Evolutionary conservation across 352 stramenopile species (phyloP), one percentile per base, ranked within the genome.

Genomic region (Pythium guiyangense): DNA sequence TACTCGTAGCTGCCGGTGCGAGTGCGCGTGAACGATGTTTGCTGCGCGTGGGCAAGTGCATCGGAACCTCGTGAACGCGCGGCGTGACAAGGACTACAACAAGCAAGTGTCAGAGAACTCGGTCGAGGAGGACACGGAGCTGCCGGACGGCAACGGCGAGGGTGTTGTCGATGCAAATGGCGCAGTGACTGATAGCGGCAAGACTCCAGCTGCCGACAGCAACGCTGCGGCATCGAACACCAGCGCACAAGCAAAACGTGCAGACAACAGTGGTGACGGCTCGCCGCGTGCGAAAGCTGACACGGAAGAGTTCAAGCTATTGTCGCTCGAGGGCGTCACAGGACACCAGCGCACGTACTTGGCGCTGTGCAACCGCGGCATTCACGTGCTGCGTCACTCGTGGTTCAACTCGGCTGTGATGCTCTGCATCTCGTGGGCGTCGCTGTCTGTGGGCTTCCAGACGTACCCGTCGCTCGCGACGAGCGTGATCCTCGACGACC

Each of bases 351-450:
- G 62, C 14, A 10, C 53, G 12, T 86, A 79, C 39, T 54, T 88
- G 12, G 59, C 54, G 2, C n/a, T 76, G 2, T 55, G 65, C 12
- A 90, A 90, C 56, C 4, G 63, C 10, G 60, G 59, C 17, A 82
- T 84, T 29, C 43, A 27, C 3, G 73, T 70, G n/a, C 69, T 90
- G 8, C 67, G 69, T 55, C 73, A 75, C 26, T 66, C 64, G 43
- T 86, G 66, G 58, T 88, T 90, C 50, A 86, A 85, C 43, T 87
- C 80, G 20, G 11, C 70, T 3, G 80, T 90, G 26, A 86, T 90
- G 73, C 54, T 90, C 17, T 88, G 70, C 59, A 92, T 92, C 35
- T 88, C 79, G 3, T 89, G 82, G 76, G 84, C 85, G 10, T 88
- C 79, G 29, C 69, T 93, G 10, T 89, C 87, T 0, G 84, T 96